Percentiles rank a stretch among this genome's conserved stretches.
These are phyloP conservation scores for Cytospora chrysosperma DNA, from an alignment of 2,329 filamentous ascomycete genomes.

Conservation along the genomic window DNA sequence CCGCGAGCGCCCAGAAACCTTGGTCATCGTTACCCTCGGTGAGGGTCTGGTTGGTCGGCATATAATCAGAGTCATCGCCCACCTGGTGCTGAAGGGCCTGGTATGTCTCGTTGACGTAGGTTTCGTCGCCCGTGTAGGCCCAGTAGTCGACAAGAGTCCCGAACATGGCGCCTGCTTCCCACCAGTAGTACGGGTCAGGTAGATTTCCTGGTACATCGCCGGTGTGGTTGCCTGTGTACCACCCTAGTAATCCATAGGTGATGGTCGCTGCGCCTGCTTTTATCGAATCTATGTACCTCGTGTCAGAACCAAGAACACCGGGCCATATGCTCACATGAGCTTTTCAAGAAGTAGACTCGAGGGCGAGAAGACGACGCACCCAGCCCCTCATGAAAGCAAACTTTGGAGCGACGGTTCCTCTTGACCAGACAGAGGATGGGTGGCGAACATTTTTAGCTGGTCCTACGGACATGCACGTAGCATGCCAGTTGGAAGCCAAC, in stretches of 20 bases:
- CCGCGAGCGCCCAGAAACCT: slow-evolving; percentile 67
- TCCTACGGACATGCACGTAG: no score
- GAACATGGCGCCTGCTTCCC: slow-evolving; percentile 64
- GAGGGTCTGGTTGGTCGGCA: slow-evolving; percentile 53
- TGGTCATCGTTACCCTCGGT: slow-evolving; percentile 67
- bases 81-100: slow-evolving; percentile 53
- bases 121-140: slow-evolving; percentile 58
- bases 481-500: not conserved
- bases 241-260: slow-evolving; percentile 46
- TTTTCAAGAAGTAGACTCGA: not conserved
- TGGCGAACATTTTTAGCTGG: not conserved
- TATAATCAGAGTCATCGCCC: slow-evolving; percentile 53
- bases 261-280: slow-evolving; percentile 39
- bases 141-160: slow-evolving; percentile 64
- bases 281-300: slow-evolving; percentile 30
- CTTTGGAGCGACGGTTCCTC: not conserved
- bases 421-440: not conserved
- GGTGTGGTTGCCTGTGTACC: slow-evolving; percentile 46
- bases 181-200: slow-evolving; percentile 60
- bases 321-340: not conserved
- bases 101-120: slow-evolving; percentile 56
- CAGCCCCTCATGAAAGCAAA: not conserved
- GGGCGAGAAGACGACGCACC: not conserved
- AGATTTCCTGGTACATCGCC: slow-evolving; percentile 48
- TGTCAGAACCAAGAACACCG: not conserved